Conservation (phyloP, 495 filamentous ascomycete genomes). For the Annulohypoxylon maeteangense region DNA sequence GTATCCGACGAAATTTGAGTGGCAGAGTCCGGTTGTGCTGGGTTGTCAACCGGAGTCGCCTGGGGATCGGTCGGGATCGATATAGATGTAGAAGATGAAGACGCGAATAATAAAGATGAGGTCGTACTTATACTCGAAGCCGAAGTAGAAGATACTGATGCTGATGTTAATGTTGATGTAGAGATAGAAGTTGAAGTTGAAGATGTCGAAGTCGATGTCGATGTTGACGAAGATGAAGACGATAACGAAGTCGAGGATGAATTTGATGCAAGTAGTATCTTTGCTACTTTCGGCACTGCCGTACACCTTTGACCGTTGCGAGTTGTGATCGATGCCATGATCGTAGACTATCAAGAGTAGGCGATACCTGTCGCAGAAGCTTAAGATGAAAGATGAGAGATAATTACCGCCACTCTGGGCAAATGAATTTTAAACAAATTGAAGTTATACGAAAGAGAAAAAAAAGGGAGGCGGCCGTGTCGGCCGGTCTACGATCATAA, state of each 20-base stretch:
- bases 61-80: slow-evolving; percentile 15
- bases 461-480: slow-evolving; percentile 54
- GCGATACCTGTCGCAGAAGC: slow-evolving; percentile 59
- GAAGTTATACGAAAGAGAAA: slow-evolving; percentile 46
- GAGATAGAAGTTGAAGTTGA: slow-evolving; percentile 11
- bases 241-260: slow-evolving; percentile 22
- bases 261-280: slow-evolving; percentile 24
- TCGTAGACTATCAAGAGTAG: slow-evolving; percentile 33
- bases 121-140: not conserved
- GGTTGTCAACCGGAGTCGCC: slow-evolving; percentile 3
- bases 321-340: slow-evolving; percentile 53
- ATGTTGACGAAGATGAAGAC: slow-evolving; percentile 18
- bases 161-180: slow-evolving; percentile 9
- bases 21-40: not conserved
- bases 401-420: slow-evolving; percentile 34
- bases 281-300: slow-evolving; percentile 52
- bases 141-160: not conserved
- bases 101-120: not conserved
- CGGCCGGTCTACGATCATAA: slow-evolving; percentile 53
- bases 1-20: slow-evolving; percentile 16
- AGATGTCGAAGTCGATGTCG: slow-evolving; percentile 35
- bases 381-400: slow-evolving; percentile 22
- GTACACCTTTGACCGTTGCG: slow-evolving; percentile 58
- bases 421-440: slow-evolving; percentile 40
- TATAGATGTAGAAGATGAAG: slow-evolving; percentile 2